Base-by-base conservation (phyloP, 1,139 yeast species). In the Waltiozyma sp. region DNA sequence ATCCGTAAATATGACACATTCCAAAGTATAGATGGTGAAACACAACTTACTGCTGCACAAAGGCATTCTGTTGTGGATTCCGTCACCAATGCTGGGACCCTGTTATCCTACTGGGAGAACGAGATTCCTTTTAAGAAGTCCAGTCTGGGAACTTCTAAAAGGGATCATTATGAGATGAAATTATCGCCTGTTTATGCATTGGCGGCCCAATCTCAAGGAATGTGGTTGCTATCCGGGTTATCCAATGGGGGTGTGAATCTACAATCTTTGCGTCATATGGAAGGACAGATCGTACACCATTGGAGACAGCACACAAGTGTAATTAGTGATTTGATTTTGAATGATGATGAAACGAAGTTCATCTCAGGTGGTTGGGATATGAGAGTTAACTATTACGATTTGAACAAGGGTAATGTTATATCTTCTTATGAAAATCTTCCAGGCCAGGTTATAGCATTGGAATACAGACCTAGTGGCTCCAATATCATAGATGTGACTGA, bases 291-390 rank as follows among this genome's bases (percentile, higher is more conserved):
- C 15, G 83, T 82, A 42, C 87, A 88, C 54, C 85, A 86, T 58
- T 80, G 91, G 59, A 66, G 66, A 44, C 72, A 72, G 41, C 98
- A 91, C 60, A 71, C 66, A 28, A 80, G 78, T 44, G 77, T 96
- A 0, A 87, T 91, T 0, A 83, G 94, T 15, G 80, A 78, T 21
- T 59, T 91, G 38, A 68, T 69, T 46, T 67, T 91, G 46, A 82
- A 80, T 56, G 68, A 70, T 35, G 47, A 47, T 10, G 61, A 66
- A 44, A 71, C 72, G 39, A 62, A 67, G 41, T 75, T 88, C 36
- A 58, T 91, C 6, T 81, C 93, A 38, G 98, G 96, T 0, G 76
- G 93, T 6, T 91, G 97, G 95, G 98, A 91, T 64, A 80, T 77
- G 58, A 68, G 75, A 7, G 71, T 84, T 3, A 65, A 80, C 21